A percentile compares a stretch with the other conserved stretches of the same genome.
phyloP scores from a whole-genome alignment of 2,329 filamentous ascomycete genomes.

The Aspergillus sp. region DNA sequence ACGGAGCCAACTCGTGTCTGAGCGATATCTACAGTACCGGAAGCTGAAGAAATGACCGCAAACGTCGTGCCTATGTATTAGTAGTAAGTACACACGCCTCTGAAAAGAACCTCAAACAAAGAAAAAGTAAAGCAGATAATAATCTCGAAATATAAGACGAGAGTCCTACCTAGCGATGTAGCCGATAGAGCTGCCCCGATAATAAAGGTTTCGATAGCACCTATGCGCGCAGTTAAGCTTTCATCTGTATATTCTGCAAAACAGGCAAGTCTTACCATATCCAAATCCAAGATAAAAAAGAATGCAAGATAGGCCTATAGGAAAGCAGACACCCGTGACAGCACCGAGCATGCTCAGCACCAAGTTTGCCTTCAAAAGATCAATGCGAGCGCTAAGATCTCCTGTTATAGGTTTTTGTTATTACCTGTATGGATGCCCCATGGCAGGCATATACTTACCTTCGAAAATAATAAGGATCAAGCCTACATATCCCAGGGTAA shows the following conservation, averaged over 20 bases:
- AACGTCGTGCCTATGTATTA: slow-evolving; percentile 23
- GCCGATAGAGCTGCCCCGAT: slow-evolving; percentile 34
- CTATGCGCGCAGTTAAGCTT: slow-evolving; percentile 11
- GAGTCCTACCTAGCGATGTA: slow-evolving; percentile 29
- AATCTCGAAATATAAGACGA: no score
- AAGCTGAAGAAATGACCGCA: slow-evolving; percentile 32
- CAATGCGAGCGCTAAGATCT: slow-evolving; percentile 39
- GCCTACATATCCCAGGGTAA: slow-evolving; percentile 52
- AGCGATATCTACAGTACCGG: slow-evolving; percentile 41
- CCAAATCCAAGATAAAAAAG: slow-evolving; percentile 49
- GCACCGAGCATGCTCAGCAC: slow-evolving; percentile 46
- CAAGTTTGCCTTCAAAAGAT: slow-evolving; percentile 51
- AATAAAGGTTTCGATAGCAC: slow-evolving; percentile 37
- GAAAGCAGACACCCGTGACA: slow-evolving; percentile 48
- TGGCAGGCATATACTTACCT: slow-evolving; percentile 18
- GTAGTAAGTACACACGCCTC: no score
- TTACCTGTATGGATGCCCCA: slow-evolving; percentile 24
- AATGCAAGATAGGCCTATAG: slow-evolving; percentile 50
- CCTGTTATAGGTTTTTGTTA: slow-evolving; percentile 29
- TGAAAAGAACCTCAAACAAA: no score
- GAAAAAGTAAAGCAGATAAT: no score
- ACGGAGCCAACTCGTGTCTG: slow-evolving; percentile 49
- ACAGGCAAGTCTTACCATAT: slow-evolving; percentile 31
- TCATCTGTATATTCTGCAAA: not conserved
- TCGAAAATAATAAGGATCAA: slow-evolving; percentile 54